A percentile compares a stretch with the other conserved stretches of the same genome.
Evolutionary conservation across 306 rosid genomes (phyloP).

Genomic region (Sicyos baderoa): DNA sequence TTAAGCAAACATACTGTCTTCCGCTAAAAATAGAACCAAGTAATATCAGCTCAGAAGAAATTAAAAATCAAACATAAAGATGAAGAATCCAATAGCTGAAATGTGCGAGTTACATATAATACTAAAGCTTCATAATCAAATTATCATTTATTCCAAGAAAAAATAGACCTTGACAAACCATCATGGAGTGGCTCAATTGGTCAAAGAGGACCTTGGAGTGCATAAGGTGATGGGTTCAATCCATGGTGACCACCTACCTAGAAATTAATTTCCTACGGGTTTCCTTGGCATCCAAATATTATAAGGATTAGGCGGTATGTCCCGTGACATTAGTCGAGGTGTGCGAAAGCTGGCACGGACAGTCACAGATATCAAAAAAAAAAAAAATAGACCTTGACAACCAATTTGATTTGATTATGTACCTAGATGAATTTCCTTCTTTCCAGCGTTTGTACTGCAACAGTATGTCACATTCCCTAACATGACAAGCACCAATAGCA

Average conservation of each 20-base stretch:
- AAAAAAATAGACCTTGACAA: neutral
- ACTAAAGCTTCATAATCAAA: neutral
- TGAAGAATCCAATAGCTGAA: neutral
- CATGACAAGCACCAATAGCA: conserved; percentile 61
- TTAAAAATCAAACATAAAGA: neutral
- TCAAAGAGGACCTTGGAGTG: too few relatives aligned
- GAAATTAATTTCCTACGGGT: too few relatives aligned
- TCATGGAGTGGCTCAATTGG: too few relatives aligned
- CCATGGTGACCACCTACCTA: too few relatives aligned
- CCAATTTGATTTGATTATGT: neutral
- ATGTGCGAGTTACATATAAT: neutral
- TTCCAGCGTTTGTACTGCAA: conserved; percentile 80
- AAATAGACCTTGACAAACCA: neutral
- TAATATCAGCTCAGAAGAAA: neutral
- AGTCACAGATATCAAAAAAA: too few relatives aligned
- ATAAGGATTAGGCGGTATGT: too few relatives aligned
- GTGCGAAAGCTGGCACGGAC: too few relatives aligned
- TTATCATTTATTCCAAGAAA: neutral
- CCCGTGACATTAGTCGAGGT: too few relatives aligned
- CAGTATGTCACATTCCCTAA: conserved; percentile 74
- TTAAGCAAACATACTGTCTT: neutral
- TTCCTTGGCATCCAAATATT: too few relatives aligned
- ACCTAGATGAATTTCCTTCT: conserved; percentile 68
- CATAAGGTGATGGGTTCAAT: too few relatives aligned
- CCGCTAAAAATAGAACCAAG: neutral